Base-by-base conservation (phyloP, 768 basidiomycete species). In the Galerina sulciceps region DNA sequence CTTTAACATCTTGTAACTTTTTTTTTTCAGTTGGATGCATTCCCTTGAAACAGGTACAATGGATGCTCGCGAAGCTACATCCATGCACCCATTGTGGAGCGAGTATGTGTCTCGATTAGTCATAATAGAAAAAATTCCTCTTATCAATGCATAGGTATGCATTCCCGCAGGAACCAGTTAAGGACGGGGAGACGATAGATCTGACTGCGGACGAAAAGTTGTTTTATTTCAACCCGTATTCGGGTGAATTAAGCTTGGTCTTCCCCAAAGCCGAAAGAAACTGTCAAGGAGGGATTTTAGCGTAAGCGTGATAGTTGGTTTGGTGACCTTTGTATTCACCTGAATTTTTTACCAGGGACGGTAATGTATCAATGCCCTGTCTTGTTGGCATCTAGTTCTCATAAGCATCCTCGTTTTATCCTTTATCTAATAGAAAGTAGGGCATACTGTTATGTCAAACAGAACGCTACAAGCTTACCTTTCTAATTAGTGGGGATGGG, bases 31-130 rank as follows among this genome's bases (percentile, higher is more conserved):
- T 37, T 99, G 96, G 96, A 95, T 97, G 95, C 77, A 86, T 63
- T 90, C 91, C 2, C 79, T 94, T 53, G 96, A 99, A 74, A 84
- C 81, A 2, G 91, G 91, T 3, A 80, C 85, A 17, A 78, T 80
- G 61, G 86, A 89, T 55, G 91, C 86, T 63, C 82, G 90, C 53
- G 83, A 88, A 68, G 82, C 82, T 13, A 78, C 70, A 14, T 91
- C 90, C 4, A 88, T 98, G 83, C 94, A 99, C 71, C 96, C 96
- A 2, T 73, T 99, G 8, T 99, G 96, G 96, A 89, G 89, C 77
- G 86, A 93, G 94, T 98, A 69, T 67, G 86, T 75, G 13, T 9
- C 5, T 58, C 17, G 42, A 56, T 54, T 51, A 9, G 46, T 54
- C 10, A 22, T 14, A 42, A 51, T 34, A 14, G 6, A 54, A 57